Conservation (phyloP, 2,329 filamentous ascomycete species). For the Leptosphaerulina australis region DNA sequence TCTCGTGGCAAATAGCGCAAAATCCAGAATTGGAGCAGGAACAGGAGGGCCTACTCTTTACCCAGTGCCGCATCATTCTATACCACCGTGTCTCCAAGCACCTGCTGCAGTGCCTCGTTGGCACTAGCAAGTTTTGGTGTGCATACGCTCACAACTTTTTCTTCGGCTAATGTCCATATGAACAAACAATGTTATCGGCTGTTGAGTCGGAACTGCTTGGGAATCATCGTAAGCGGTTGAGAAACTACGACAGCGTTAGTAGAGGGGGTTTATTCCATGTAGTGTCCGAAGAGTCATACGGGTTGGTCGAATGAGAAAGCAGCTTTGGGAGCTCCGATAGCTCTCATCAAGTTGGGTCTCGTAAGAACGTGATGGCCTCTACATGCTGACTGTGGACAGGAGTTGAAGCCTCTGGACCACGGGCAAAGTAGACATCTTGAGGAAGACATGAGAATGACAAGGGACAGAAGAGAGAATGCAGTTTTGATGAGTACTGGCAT, state of each 20-base stretch:
- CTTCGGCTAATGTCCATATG: neutral
- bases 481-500: too few relatives aligned
- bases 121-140: neutral
- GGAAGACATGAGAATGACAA: neutral
- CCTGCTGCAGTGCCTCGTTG: conserved; percentile 6
- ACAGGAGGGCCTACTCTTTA: neutral
- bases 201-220: neutral
- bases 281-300: too few relatives aligned
- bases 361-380: too few relatives aligned
- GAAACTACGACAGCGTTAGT: too few relatives aligned
- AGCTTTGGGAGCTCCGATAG: too few relatives aligned
- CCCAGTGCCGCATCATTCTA: neutral
- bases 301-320: too few relatives aligned
- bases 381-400: too few relatives aligned
- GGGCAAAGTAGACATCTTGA: neutral
- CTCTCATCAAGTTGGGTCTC: too few relatives aligned
- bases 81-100: neutral
- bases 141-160: too few relatives aligned
- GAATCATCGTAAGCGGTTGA: neutral
- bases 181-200: neutral
- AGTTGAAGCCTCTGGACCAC: neutral
- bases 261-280: too few relatives aligned
- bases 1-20: neutral
- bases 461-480: neutral
- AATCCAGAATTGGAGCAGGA: neutral